A percentile compares a stretch with the other conserved stretches of the same genome.
Conservation (phyloP, 163 green algal species). For the Chlorella variabilis region DNA sequence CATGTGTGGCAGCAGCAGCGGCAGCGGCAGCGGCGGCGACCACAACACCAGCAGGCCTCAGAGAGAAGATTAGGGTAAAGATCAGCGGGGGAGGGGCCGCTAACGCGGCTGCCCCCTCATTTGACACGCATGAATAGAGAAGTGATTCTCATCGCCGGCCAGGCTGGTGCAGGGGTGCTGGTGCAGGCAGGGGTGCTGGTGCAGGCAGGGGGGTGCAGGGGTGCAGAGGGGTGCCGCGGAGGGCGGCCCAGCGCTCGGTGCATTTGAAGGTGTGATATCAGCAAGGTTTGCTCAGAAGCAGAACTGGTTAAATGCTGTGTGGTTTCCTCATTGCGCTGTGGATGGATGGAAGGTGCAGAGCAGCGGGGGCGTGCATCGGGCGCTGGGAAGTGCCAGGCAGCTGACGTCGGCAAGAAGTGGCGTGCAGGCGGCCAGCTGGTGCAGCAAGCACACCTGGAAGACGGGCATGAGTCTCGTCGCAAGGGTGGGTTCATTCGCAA, state of each 20-base stretch:
- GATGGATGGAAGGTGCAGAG: background rate
- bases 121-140: conserved; percentile 64
- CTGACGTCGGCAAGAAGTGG: background rate
- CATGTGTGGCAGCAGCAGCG: background rate
- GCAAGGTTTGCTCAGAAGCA: conserved; percentile 47
- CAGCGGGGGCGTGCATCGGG: background rate
- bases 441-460: too few species aligned
- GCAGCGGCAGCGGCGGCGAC: background rate
- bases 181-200: background rate
- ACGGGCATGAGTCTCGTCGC: too few species aligned
- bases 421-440: conserved; percentile 4
- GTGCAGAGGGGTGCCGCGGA: background rate
- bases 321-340: conserved; percentile 37
- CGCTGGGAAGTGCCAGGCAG: background rate
- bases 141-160: conserved; percentile 47
- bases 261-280: conserved; percentile 22
- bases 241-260: conserved; percentile 25
- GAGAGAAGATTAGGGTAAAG: conserved; percentile 57
- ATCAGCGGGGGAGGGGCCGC: conserved; percentile 22
- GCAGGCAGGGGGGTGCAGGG: conserved; percentile 3
- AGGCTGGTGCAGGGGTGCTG: background rate
- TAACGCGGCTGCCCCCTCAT: conserved; percentile 39
- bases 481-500: background rate
- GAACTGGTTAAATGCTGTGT: conserved; percentile 40
- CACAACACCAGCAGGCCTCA: conserved; percentile 38